phyloP scores from a whole-genome alignment of 495 filamentous ascomycete species.

The Aspergillus homomorphus region DNA sequence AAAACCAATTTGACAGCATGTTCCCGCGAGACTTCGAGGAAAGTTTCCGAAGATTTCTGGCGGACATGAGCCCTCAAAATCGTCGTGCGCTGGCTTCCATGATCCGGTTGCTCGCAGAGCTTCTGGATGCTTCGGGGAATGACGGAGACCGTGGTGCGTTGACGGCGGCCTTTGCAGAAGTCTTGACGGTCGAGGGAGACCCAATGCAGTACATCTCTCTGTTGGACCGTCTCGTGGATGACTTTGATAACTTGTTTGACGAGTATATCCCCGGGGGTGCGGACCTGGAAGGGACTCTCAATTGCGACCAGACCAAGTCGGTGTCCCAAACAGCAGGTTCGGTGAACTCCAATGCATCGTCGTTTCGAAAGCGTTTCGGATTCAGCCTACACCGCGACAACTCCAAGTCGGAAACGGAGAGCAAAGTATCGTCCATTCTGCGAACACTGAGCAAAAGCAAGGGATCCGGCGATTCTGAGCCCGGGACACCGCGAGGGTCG shows the following conservation, averaged over 20 bases:
- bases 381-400: conserved; percentile 75
- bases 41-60: conserved; percentile 71
- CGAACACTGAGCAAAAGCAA: conserved; percentile 85
- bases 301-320: conserved; percentile 47
- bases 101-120: conserved; percentile 79
- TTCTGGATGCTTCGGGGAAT: conserved; percentile 91
- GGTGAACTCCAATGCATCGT: conserved; percentile 71
- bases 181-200: conserved; percentile 73
- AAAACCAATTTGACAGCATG: conserved; percentile 68
- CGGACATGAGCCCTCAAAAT: conserved; percentile 87
- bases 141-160: conserved; percentile 89
- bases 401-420: conserved; percentile 63
- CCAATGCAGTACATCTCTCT: conserved; percentile 85
- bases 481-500: conserved; percentile 59
- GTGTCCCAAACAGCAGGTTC: conserved; percentile 53
- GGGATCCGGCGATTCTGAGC: conserved; percentile 52
- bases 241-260: conserved; percentile 84
- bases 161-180: conserved; percentile 85
- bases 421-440: conserved; percentile 73
- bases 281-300: conserved; percentile 40
- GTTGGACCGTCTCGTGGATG: conserved; percentile 87
- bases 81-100: conserved; percentile 80
- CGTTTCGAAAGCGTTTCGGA: conserved; percentile 77
- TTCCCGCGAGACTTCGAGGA: conserved; percentile 80
- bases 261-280: conserved; percentile 53